Evolutionary conservation across 352 stramenopile species (phyloP), one percentile per base, ranked within the genome.

Genomic region (Globisporangium camurandrum): DNA sequence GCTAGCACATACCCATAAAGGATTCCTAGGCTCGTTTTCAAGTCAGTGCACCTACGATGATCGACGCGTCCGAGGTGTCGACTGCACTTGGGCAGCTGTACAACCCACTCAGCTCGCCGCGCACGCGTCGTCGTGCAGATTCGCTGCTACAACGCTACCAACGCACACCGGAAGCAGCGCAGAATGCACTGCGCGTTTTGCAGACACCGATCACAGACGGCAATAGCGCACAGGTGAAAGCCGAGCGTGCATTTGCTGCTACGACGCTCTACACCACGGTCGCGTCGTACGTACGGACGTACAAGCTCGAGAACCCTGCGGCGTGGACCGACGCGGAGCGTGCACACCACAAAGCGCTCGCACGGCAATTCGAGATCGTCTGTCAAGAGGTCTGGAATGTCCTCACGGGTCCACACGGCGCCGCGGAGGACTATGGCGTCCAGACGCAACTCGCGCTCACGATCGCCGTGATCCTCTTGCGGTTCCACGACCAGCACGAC

Each of bases 361-460:
- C 79, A 14, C 79, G 77, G 22, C 69, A 89, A 31, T 88, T 89
- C 41, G 64, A 55, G 0, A 31, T 61, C 19, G 64, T 92, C 42
- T 86, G 75, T 17, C 80, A 86, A 27, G 62, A 89, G 43, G 66
- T 89, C 26, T 92, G 80, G 80, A 80, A 88, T 49, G 54, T 92
- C 8, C 47, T 92, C 14, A 92, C 75, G 14, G 71, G 75, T 1
- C 70, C 71, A 3, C 71, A 79, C 28, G 71, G 71, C 16, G 64
- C 54, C 0, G 24, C 69, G 2, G 80, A 92, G 43, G 75, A 87
- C 33, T 49, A 62, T 1, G 75, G 67, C 46, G 75, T 88, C 49
- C 75, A 87, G 56, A 92, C 64, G 4, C 69, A 87, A 30, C 51
- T 92, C 49, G 71, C 77, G 26, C 71, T 88, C 50, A 79, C 77